phyloP scores from a whole-genome alignment of 352 stramenopile genomes.

The Pilasporangium apinafurcum region DNA sequence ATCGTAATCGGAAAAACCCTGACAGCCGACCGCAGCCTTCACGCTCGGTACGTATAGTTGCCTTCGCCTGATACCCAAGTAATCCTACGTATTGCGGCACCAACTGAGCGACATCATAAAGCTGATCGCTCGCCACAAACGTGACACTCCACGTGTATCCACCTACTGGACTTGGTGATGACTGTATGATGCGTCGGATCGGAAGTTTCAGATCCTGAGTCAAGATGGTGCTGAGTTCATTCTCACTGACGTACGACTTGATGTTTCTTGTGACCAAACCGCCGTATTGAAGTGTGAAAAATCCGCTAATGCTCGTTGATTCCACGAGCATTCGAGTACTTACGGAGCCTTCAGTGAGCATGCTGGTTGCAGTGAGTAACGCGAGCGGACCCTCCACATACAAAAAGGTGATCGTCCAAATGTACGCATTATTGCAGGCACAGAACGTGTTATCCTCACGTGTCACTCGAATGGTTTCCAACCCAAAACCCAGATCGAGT shows the following conservation, averaged over 20 bases:
- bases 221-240: slow-evolving; percentile 51
- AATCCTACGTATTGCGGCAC: slow-evolving; percentile 41
- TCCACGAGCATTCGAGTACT: slow-evolving; percentile 45
- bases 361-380: slow-evolving; percentile 29
- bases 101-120: slow-evolving; percentile 61
- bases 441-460: slow-evolving; percentile 64
- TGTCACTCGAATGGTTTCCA: slow-evolving; percentile 48
- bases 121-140: slow-evolving; percentile 49
- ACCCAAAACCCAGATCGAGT: slow-evolving; percentile 65
- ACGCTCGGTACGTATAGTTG: slow-evolving; percentile 39
- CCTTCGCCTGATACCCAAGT: slow-evolving; percentile 43
- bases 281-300: slow-evolving; percentile 59
- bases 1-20: slow-evolving; percentile 60
- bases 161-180: slow-evolving; percentile 22
- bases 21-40: slow-evolving; percentile 61
- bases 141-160: slow-evolving; percentile 76
- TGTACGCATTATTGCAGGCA: slow-evolving; percentile 54
- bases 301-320: slow-evolving; percentile 53
- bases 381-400: slow-evolving; percentile 52
- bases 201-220: slow-evolving; percentile 52
- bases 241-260: slow-evolving; percentile 45
- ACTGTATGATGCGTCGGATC: slow-evolving; percentile 49
- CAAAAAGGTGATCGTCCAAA: slow-evolving; percentile 80
- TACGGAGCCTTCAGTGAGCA: slow-evolving; percentile 39
- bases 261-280: slow-evolving; percentile 60